Conservation (phyloP, 176 grass and related monocot species). For the bread wheat (Triticum aestivum) region DNA sequence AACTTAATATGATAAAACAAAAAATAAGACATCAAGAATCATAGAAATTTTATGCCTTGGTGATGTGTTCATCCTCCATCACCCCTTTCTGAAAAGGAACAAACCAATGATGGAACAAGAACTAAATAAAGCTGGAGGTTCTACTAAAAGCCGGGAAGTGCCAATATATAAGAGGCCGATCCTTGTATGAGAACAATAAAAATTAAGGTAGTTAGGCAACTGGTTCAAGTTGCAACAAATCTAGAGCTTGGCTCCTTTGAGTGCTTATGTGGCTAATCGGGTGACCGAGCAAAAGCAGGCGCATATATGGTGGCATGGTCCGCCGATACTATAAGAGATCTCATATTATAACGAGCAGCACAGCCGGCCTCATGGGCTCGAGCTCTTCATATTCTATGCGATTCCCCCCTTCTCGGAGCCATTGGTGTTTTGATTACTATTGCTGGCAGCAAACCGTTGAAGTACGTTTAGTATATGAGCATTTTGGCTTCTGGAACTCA, state of each 20-base stretch:
- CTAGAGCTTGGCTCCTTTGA: slow-evolving; percentile 44
- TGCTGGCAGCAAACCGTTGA: neutral
- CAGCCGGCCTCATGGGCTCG: slow-evolving; percentile 16
- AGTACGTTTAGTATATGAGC: neutral
- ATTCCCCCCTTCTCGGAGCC: neutral
- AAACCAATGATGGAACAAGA: neutral
- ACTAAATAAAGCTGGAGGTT: slow-evolving; percentile 18
- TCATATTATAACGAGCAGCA: neutral
- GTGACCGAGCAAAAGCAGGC: neutral
- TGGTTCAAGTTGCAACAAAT: slow-evolving; percentile 47
- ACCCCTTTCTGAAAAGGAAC: neutral
- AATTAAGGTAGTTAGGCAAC: neutral
- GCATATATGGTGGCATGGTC: neutral
- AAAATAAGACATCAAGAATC: neutral
- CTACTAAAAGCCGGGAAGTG: neutral
- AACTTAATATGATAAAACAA: neutral
- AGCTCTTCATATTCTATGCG: neutral
- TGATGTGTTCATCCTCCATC: slow-evolving; percentile 5
- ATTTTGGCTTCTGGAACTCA: neutral
- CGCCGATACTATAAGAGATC: neutral
- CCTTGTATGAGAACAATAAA: slow-evolving; percentile 24
- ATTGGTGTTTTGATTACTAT: neutral
- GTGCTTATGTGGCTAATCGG: slow-evolving; percentile 33
- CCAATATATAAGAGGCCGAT: neutral
- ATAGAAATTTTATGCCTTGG: neutral